phyloP scores from a whole-genome alignment of 306 rosid genomes.

The Hippophae rhamnoides region DNA sequence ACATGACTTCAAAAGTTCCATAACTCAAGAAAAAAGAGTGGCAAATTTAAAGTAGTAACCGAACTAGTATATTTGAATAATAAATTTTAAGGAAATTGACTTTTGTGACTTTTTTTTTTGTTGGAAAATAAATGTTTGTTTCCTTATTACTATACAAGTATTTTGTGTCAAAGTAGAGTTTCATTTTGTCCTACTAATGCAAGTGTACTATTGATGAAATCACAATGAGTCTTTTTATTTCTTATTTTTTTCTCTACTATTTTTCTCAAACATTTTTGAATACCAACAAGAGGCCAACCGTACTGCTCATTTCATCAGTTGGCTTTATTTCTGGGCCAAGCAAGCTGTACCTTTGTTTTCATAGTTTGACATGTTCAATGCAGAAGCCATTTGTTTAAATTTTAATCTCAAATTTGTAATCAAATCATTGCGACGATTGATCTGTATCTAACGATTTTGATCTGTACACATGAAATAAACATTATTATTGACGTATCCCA shows the following conservation, averaged over 20 bases:
- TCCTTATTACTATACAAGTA: too few relatives aligned
- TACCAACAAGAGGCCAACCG: conserved; percentile 71
- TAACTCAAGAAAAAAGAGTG: background rate
- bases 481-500: conserved; percentile 12
- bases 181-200: too few relatives aligned
- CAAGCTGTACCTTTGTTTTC: conserved; percentile 78
- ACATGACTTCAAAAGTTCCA: conserved; percentile 22
- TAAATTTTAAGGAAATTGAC: conserved; percentile 33
- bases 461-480: conserved; percentile 37
- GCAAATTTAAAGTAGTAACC: background rate
- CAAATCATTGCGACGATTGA: conserved; percentile 90
- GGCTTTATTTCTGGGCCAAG: conserved; percentile 77
- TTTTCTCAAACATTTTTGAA: conserved; percentile 42
- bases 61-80: conserved; percentile 2
- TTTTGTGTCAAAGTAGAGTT: too few relatives aligned
- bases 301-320: conserved; percentile 62
- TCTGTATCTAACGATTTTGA: conserved; percentile 49
- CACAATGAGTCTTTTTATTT: too few relatives aligned
- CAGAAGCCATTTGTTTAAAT: conserved; percentile 79
- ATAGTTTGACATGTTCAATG: conserved; percentile 71
- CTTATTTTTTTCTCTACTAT: too few relatives aligned
- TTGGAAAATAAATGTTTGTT: too few relatives aligned
- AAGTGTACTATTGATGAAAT: too few relatives aligned
- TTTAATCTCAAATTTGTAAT: conserved; percentile 63
- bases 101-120: conserved; percentile 43